A percentile compares a stretch with the other conserved stretches of the same genome.
These are phyloP conservation scores for Microcyclospora tardicrescens DNA, from an alignment of 2,329 filamentous ascomycete genomes.

Conservation along the genomic window DNA sequence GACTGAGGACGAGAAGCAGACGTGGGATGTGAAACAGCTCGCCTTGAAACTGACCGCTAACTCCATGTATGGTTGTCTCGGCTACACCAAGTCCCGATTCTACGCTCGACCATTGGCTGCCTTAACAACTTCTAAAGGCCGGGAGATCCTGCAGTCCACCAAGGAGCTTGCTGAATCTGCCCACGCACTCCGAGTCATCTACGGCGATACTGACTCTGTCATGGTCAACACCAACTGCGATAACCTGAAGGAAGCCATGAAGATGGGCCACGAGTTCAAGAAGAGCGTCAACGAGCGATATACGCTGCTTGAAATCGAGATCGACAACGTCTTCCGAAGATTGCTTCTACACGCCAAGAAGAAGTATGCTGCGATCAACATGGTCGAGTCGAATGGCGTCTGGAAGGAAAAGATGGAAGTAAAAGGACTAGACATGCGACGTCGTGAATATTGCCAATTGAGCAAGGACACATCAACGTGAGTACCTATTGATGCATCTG, in stretches of 20 bases:
- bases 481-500: constrained; percentile 9
- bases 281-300: constrained; percentile 89
- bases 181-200: constrained; percentile 77
- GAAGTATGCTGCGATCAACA: constrained; percentile 95
- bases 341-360: constrained; percentile 95
- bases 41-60: constrained; percentile 96
- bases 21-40: constrained; percentile 97
- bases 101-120: constrained; percentile 91
- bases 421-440: constrained; percentile 95
- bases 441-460: constrained; percentile 88
- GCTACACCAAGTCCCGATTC: constrained; percentile 93
- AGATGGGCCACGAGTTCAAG: constrained; percentile 91
- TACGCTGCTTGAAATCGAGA: constrained; percentile 86
- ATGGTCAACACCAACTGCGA: constrained; percentile 99
- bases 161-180: constrained; percentile 90
- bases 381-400: constrained; percentile 68
- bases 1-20: constrained; percentile 72
- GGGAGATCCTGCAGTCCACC: constrained; percentile 90
- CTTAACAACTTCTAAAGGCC: constrained; percentile 91
- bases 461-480: constrained; percentile 83
- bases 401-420: constrained; percentile 92
- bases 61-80: constrained; percentile 98
- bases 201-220: constrained; percentile 97
- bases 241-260: constrained; percentile 78
- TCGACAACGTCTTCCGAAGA: constrained; percentile 91